These are phyloP conservation scores for Talaromyces marneffei DNA, from an alignment of 2,329 filamentous ascomycete species.

Conservation along the genomic window DNA sequence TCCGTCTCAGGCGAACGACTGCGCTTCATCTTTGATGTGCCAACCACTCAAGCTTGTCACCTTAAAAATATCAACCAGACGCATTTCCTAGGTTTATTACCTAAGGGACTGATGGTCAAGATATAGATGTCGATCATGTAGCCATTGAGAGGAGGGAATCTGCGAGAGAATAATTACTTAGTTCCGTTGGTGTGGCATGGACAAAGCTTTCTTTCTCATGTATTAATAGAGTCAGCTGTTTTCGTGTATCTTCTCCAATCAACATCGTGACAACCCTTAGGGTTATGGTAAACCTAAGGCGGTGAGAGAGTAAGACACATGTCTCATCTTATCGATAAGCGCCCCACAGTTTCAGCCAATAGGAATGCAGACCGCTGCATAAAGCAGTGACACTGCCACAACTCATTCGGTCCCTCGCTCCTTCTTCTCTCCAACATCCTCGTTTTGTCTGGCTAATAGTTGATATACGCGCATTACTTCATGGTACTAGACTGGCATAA, in stretches of 20 bases:
- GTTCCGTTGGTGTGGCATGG: too few species aligned
- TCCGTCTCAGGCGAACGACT: background rate
- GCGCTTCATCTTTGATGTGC: conserved; percentile 28
- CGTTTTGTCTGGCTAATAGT: background rate
- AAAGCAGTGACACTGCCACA: background rate
- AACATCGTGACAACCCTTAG: too few species aligned
- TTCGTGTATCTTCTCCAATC: too few species aligned
- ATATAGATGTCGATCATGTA: background rate
- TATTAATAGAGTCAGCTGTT: too few species aligned
- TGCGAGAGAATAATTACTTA: conserved; percentile 13
- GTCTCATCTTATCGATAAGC: background rate
- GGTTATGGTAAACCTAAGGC: background rate
- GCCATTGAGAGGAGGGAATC: conserved; percentile 6
- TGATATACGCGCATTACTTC: background rate
- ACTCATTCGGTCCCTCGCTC: background rate
- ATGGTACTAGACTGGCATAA: background rate
- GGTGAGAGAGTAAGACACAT: background rate
- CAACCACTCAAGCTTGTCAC: conserved; percentile 66
- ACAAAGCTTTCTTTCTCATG: too few species aligned
- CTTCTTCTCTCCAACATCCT: background rate
- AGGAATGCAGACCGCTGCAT: background rate
- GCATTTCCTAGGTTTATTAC: conserved; percentile 66
- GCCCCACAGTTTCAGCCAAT: conserved; percentile 1
- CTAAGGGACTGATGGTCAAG: conserved; percentile 26
- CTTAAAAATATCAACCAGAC: conserved; percentile 61